phyloP scores from a whole-genome alignment of 176 grass and related monocot genomes.

The Areca catechu region DNA sequence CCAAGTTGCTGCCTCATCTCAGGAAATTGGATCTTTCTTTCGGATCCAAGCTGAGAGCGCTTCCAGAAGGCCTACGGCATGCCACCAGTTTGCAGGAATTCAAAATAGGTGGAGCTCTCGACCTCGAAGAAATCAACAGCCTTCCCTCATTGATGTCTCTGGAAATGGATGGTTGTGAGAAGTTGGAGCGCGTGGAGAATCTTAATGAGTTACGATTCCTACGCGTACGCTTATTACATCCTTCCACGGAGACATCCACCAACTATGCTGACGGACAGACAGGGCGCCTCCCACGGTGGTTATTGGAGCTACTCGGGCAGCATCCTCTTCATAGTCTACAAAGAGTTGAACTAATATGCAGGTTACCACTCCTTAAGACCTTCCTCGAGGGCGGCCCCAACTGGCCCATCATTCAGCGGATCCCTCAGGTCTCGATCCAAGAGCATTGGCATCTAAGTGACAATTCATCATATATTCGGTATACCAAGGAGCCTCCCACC shows the following conservation, averaged over 20 bases:
- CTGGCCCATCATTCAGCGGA: constrained; percentile 35
- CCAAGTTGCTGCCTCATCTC: no score
- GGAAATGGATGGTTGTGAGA: constrained; percentile 43
- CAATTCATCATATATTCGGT: constrained; percentile 48
- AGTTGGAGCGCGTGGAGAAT: constrained; percentile 53
- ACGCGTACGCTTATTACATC: no score
- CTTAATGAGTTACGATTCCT: constrained; percentile 27
- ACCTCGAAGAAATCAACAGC: constrained; percentile 16
- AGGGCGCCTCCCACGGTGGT: constrained; percentile 58
- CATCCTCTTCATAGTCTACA: not conserved
- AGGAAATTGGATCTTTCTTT: no score
- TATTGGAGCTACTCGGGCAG: constrained; percentile 35
- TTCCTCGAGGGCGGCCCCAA: constrained; percentile 66
- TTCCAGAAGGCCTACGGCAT: constrained; percentile 6
- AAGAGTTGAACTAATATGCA: constrained; percentile 39
- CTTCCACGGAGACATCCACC: no score
- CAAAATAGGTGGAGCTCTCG: rapidly evolving
- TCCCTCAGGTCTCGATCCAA: no score
- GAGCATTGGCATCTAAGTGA: constrained; percentile 7
- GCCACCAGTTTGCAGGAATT: constrained; percentile 1
- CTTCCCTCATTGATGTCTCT: constrained; percentile 23
- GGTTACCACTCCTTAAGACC: constrained; percentile 50
- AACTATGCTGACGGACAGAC: constrained; percentile 38
- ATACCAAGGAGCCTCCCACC: constrained; percentile 36
- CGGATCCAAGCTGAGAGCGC: no score